Percentiles rank a stretch among this genome's conserved stretches.
phyloP scores from a whole-genome alignment of 1,284 basidiomycete species.

The Bjerkandera adusta region DNA sequence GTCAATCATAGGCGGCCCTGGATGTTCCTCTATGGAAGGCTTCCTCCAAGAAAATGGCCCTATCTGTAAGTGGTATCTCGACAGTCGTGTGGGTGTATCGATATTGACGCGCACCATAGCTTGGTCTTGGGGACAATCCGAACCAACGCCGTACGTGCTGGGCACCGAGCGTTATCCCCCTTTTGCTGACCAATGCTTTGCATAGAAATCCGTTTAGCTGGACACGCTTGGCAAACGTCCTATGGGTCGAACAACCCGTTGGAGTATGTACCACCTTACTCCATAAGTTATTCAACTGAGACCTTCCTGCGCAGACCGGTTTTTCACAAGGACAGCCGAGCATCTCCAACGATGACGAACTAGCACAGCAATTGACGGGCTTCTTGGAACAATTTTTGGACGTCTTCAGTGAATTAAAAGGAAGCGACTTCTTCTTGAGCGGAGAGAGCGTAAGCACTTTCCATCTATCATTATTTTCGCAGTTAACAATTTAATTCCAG shows the following conservation, averaged over 20 bases:
- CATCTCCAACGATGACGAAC: constrained; percentile 37
- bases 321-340: constrained; percentile 34
- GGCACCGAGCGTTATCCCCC: background rate
- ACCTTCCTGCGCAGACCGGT: constrained; percentile 25
- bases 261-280: constrained; percentile 33
- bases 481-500: constrained; percentile 15
- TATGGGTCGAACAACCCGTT: constrained; percentile 52
- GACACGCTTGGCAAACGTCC: constrained; percentile 43
- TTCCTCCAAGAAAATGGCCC: constrained; percentile 50
- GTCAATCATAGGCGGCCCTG: constrained; percentile 38
- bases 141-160: constrained; percentile 40
- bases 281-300: background rate
- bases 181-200: background rate
- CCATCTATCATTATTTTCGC: background rate
- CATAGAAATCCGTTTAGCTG: constrained; percentile 35
- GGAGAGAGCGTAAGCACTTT: constrained; percentile 36
- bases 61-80: constrained; percentile 27
- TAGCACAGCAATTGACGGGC: constrained; percentile 36
- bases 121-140: constrained; percentile 56
- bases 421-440: constrained; percentile 35
- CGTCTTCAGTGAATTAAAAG: constrained; percentile 37
- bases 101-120: constrained; percentile 28
- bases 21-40: constrained; percentile 47
- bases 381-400: constrained; percentile 39
- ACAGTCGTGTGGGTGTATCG: background rate